Conservation (phyloP, 768 basidiomycete genomes). For the Harrya chromipes region DNA sequence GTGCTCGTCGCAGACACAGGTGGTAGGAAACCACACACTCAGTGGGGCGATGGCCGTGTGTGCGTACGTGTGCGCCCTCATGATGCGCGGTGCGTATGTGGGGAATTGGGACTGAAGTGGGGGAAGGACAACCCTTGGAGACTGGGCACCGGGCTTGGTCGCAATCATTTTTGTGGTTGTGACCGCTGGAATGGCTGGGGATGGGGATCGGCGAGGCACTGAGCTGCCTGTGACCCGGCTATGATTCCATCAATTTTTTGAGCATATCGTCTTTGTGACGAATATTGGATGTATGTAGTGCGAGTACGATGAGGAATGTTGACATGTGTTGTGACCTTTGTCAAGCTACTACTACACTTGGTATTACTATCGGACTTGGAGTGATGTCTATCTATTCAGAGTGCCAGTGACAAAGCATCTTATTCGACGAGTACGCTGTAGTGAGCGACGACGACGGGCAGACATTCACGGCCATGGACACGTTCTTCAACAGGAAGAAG, state of each 20-base stretch:
- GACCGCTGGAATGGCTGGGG: conserved; percentile 20
- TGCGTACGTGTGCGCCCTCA: conserved; percentile 31
- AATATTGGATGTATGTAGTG: not conserved
- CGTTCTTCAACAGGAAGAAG: conserved; percentile 64
- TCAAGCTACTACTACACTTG: not conserved
- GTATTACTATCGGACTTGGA: not conserved
- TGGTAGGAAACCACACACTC: conserved; percentile 23
- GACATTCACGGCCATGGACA: conserved; percentile 49
- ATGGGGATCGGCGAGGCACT: conserved; percentile 27
- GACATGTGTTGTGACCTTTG: conserved; percentile 22
- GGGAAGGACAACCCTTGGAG: conserved; percentile 43
- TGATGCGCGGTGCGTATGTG: conserved; percentile 22
- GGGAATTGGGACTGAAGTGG: conserved; percentile 31
- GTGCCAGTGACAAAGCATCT: conserved; percentile 3
- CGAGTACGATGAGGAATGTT: conserved; percentile 9
- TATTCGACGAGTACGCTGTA: conserved; percentile 5
- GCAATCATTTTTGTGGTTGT: conserved; percentile 13
- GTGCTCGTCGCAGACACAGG: conserved; percentile 23
- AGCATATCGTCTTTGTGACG: conserved; percentile 26
- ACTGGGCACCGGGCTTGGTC: conserved; percentile 30
- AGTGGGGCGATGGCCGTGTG: conserved; percentile 37
- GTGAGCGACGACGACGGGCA: conserved; percentile 14
- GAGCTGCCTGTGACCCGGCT: conserved; percentile 28
- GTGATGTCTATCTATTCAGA: conserved; percentile 5
- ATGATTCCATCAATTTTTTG: conserved; percentile 30